A percentile compares a stretch with the other conserved stretches of the same genome.
Evolutionary conservation across 108 stramenopile genomes (phyloP).

Genomic region (Skeletonema tropicum): DNA sequence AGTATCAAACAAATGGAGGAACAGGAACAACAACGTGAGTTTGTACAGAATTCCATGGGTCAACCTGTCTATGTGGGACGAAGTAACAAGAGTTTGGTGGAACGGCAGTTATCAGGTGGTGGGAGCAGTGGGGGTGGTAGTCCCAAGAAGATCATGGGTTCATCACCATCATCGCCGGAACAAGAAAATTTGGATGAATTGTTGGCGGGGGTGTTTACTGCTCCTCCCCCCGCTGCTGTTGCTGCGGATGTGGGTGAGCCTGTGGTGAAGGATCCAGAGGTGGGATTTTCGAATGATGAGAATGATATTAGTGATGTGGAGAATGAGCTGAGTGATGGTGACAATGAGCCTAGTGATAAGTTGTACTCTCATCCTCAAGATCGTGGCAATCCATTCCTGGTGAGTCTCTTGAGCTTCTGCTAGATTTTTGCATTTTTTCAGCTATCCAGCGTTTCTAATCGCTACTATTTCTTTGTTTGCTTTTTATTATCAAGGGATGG

Average conservation of each 20-base stretch:
- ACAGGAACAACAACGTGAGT: conserved; percentile 4
- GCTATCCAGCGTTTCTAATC: neutral
- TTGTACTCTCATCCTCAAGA: conserved; percentile 52
- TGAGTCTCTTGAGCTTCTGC: neutral
- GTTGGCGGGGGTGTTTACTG: neutral
- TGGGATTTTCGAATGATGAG: neutral
- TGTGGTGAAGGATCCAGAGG: neutral
- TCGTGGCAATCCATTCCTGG: conserved; percentile 65
- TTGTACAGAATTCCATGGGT: conserved; percentile 21
- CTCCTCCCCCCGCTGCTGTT: neutral
- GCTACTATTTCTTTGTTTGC: neutral
- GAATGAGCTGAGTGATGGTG: neutral
- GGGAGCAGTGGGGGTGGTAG: neutral
- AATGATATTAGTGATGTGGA: neutral
- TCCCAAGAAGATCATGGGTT: neutral
- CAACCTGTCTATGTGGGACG: conserved; percentile 28
- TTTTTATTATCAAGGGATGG: conserved; percentile 52
- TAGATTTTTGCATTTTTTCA: too few relatives aligned
- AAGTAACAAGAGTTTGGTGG: neutral
- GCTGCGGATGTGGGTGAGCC: neutral
- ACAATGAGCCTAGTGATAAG: neutral
- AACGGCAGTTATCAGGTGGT: neutral
- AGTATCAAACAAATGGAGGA: conserved; percentile 10
- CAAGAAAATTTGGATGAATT: neutral
- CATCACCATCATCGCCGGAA: neutral